These are phyloP conservation scores for Colletotrichum scovillei DNA, from an alignment of 2,329 filamentous ascomycete genomes.

Conservation along the genomic window DNA sequence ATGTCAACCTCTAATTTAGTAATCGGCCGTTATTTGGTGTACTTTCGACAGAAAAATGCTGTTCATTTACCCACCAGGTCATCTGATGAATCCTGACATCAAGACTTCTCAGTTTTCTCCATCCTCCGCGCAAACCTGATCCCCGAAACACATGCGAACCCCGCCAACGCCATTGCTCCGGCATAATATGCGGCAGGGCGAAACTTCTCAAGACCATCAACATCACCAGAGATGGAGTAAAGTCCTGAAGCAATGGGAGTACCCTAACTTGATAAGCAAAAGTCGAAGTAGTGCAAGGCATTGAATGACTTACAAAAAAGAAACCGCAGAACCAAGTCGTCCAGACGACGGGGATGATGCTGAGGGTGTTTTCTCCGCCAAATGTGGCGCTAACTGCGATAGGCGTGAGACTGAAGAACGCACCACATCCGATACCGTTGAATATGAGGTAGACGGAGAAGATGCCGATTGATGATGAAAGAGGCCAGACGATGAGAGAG, in stretches of 20 bases:
- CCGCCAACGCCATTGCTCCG: slow-evolving; percentile 40
- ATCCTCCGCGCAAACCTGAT: neutral
- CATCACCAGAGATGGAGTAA: slow-evolving; percentile 39
- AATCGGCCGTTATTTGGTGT: neutral
- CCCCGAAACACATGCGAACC: slow-evolving; percentile 8
- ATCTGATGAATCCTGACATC: neutral
- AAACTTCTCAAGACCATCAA: slow-evolving; percentile 36
- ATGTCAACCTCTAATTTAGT: neutral
- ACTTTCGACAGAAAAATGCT: neutral
- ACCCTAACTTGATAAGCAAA: slow-evolving; percentile 32
- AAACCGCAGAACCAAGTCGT: slow-evolving; percentile 43
- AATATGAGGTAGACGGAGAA: slow-evolving; percentile 40
- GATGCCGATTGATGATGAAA: slow-evolving; percentile 39
- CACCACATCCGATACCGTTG: slow-evolving; percentile 43
- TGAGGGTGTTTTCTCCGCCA: slow-evolving; percentile 40
- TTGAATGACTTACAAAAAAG: slow-evolving; percentile 39
- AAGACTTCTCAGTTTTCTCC: neutral
- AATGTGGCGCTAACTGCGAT: slow-evolving; percentile 39
- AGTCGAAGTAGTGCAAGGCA: neutral
- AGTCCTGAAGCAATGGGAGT: slow-evolving; percentile 42
- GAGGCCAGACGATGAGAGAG: slow-evolving; percentile 41
- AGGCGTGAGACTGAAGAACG: slow-evolving; percentile 44
- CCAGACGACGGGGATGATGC: slow-evolving; percentile 43
- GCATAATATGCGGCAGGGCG: slow-evolving; percentile 44
- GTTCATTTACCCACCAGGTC: neutral